Conservation (phyloP, 257 asterid species). For the Solanum lignicaule region DNA sequence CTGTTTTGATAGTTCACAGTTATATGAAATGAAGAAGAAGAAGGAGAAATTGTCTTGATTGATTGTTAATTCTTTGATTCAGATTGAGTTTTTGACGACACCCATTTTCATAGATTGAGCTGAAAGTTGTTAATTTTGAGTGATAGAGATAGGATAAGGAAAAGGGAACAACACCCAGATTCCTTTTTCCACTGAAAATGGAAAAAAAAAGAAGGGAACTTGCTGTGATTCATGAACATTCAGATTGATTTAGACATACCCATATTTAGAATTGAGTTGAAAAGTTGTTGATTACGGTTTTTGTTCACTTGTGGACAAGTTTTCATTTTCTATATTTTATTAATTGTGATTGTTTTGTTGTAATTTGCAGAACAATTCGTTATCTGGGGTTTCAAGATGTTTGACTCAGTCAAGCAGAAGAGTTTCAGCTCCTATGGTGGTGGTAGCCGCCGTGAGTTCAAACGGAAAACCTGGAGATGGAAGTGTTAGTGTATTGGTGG, state of each 20-base stretch:
- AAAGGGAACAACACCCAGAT: background rate
- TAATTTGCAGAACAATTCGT: slow-evolving; percentile 49
- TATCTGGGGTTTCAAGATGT: slow-evolving; percentile 50
- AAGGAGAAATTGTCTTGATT: background rate
- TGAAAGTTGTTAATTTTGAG: background rate
- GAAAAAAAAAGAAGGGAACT: background rate
- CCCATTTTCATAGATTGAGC: slow-evolving; percentile 2
- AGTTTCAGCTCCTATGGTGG: slow-evolving; percentile 35
- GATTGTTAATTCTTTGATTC: background rate
- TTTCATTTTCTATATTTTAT: background rate
- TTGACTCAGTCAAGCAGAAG: slow-evolving; percentile 44
- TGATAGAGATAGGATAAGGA: background rate
- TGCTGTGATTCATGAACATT: background rate
- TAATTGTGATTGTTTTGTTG: background rate
- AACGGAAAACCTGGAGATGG: slow-evolving; percentile 66
- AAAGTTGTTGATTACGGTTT: background rate
- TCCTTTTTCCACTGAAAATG: background rate
- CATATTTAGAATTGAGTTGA: background rate
- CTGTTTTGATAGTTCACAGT: background rate
- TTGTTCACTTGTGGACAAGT: background rate
- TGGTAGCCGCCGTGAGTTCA: slow-evolving; percentile 51
- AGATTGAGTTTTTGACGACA: background rate
- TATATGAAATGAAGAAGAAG: background rate
- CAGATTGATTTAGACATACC: background rate
- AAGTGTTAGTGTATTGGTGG: slow-evolving; percentile 51